Percentiles rank a stretch among this genome's conserved stretches.
phyloP scores from a whole-genome alignment of 345 rosid species.

The Salix arbutifolia region DNA sequence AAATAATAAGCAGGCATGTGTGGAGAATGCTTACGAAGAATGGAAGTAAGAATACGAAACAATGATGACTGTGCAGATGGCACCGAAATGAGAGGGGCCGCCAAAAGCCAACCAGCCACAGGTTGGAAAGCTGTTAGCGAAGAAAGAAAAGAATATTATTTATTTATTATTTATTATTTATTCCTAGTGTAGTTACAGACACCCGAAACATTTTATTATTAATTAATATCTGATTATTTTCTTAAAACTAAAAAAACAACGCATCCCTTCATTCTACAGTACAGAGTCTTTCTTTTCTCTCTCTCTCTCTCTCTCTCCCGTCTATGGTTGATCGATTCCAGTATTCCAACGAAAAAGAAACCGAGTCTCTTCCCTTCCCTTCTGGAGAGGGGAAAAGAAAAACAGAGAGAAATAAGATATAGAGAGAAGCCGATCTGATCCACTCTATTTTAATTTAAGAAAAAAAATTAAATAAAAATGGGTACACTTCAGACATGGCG shows the following conservation, averaged over 20 bases:
- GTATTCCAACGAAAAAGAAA: no score
- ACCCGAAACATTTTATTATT: background rate
- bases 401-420: conserved; percentile 11
- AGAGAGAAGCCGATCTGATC: conserved; percentile 1
- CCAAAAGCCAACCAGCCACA: conserved; percentile 3
- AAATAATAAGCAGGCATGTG: background rate
- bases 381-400: background rate
- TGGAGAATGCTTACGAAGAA: background rate
- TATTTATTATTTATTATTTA: no score
- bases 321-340: conserved; percentile 5
- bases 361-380: background rate
- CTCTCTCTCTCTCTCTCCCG: background rate
- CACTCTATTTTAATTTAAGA: background rate
- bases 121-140: background rate
- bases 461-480: conserved; percentile 30
- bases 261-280: background rate
- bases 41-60: background rate
- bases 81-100: conserved; percentile 4
- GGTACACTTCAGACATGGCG: conserved; percentile 96
- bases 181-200: background rate
- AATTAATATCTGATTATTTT: background rate
- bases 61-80: background rate
- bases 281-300: background rate
- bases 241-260: background rate
- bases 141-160: no score